Base-by-base conservation (phyloP, 1,139 yeast species). In the Candida smagusa region DNA sequence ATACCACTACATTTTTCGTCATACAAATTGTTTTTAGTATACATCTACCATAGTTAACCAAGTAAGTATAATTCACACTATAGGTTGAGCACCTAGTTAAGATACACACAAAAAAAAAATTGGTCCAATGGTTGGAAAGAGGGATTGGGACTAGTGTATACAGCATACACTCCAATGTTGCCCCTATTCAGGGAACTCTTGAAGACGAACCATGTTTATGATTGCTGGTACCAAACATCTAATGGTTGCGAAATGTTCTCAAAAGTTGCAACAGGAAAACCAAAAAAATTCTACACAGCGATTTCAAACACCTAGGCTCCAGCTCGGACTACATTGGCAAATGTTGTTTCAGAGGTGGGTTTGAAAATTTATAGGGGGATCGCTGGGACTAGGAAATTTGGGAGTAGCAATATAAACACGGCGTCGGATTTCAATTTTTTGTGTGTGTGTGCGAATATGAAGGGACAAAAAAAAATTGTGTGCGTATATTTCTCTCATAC, bases 311-410 rank as follows among this genome's bases (percentile, higher is more conserved):
- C 19, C 19, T 5, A 5, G 19, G 19, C 19, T 16, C 19, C 19
- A 5, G 19, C 19, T 16, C 19, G 19, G 3, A 4, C 19, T 16
- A 16, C 19, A 16, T 16, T 16, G 5, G 19, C 19, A 16, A 16
- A 16, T 16, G 19, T 16, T 3, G 19, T 16, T 16, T 16, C 19
- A 16, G 19, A 16, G 19, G 19, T 16, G 19, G 19, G 3, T 16
- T 16, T 5, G 5, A 16, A 16, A 16, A 16, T 16, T 16, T 16
- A 16, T 16, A 42, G 46, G 51, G 50, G 39, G 31, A 35, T 47
- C 43, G 43, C 47, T 40, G 42, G 43, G 43, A 42, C 44, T 45
- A 40, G 38, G 45, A 46, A 44, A 46, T 44, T 36, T 37, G n/a
- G 34, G 13, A 19, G 22, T 16, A 22, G 26, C 25, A 16, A 22